Base-by-base conservation (phyloP, 768 basidiomycete genomes). In the Amanita rubescens region DNA sequence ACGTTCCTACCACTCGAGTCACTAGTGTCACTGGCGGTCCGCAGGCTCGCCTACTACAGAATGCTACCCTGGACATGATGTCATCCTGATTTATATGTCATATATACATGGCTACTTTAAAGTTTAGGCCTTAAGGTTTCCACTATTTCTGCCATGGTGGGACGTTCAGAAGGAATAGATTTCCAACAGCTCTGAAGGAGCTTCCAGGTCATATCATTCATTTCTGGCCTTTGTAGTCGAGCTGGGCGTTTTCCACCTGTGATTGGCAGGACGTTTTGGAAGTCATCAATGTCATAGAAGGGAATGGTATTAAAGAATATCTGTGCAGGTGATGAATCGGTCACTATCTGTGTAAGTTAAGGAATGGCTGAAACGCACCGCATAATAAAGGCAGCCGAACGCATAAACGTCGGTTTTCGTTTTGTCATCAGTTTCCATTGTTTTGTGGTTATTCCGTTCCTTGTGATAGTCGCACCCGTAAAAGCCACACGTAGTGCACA, bases 381-480 rank as follows among this genome's bases (percentile, higher is more conserved):
- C 38, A 42, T 51, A 51, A 27, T 51, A 51, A 19, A 51, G 50
- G 10, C 38, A 51, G n/a, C 38, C 38, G 20, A 42, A 51, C 1
- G 50, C 50, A 42, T 51, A 51, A 6, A 51, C 50, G 27, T 50
- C 49, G 5, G 49, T 37, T 15, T 3, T 5, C 20, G 47, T 48
- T 35, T 32, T 46, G 5, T n/a, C 14, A 14, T 15, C 6, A 3
- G 30, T 30, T 17, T 30, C 24, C 48, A 3, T 5, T 20, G 2
- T 12, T 3, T 42, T 12, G 5, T 11, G 11, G n/a, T 20, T 22
- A 8, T 8, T 30, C 27, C 5, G 8, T 5, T 22, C 39, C 5
- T 2, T 5, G 20, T 19, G 10, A 19, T 8, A 3, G 8, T 42
- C n/a, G 10, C 39, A 42, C 2, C 20, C 39, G 17, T 4, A 4